Evolutionary conservation across 2,329 filamentous ascomycete genomes (phyloP), one percentile per base, ranked within the genome.

Genomic region (Periglandula ipomoeae): DNA sequence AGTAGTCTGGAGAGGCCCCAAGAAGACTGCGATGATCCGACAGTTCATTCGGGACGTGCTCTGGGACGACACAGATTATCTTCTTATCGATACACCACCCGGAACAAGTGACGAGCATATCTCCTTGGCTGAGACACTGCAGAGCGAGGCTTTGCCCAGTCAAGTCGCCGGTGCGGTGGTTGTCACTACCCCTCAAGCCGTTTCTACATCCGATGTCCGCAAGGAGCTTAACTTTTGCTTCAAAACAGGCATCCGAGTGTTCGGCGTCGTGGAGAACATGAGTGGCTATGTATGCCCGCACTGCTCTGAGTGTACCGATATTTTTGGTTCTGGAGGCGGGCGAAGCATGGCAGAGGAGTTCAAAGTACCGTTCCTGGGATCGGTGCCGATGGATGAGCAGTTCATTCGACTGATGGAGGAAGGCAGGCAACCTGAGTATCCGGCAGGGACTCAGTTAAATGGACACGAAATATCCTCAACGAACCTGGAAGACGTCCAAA

Each of bases 251-350:
- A 83, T 95, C 44, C 74, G 76, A 2, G 81, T 94, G 32, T 72
- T 97, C 10, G 93, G 93, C 0, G 90, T 98, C 1, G 79, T 98
- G 41, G 93, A 98, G 70, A 98, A 98, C 64, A 97, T 98, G 93
- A 85, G 84, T 56, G 88, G 88, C 2, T 94, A 87, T 58, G 85
- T 93, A n/a, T 93, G 87, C 61, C 82, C 82, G 6, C 79, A 84
- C 61, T 86, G 82, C 65, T 79, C 78, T 44, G 89, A 96, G 64
- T 94, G 91, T 67, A 95, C 88, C 46, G 88, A 97, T 67, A 79
- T 97, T 46, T 98, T 98, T 65, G 89, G 85, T 46, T 90, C 87
- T 48, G 93, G 93, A 4, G 93, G 93, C 3, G 93, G 93, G 7
- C 74, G 87, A 64, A 78, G 86, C 22, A 95, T 98, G 89, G 89